phyloP scores from a whole-genome alignment of 345 rosid species.

The Adansonia digitata region DNA sequence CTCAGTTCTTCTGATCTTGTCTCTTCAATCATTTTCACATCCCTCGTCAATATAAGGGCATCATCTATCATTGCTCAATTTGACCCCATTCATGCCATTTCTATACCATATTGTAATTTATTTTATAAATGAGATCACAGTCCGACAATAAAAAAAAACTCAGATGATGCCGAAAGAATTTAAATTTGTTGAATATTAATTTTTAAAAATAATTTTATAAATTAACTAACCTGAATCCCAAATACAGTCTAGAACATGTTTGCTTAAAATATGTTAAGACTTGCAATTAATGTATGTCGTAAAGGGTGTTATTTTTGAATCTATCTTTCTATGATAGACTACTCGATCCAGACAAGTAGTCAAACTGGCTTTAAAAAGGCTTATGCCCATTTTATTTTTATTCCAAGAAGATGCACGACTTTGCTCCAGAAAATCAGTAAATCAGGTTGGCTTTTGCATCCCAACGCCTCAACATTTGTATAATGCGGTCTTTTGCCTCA shows the following conservation, averaged over 20 bases:
- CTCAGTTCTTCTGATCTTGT: conserved; percentile 10
- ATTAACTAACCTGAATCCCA: no score
- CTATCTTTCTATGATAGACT: background rate
- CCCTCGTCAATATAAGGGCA: background rate
- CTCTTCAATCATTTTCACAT: conserved; percentile 8
- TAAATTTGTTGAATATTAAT: no score
- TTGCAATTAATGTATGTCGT: background rate
- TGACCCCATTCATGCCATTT: background rate
- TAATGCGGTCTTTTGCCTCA: conserved; percentile 13
- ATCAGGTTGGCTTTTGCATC: conserved; percentile 17
- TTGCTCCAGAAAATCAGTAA: conserved; percentile 20
- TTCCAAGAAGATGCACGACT: conserved; percentile 16
- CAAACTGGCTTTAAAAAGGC: conserved; percentile 18
- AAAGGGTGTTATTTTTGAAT: background rate
- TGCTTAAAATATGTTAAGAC: no score
- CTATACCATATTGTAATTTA: no score
- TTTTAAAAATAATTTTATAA: no score
- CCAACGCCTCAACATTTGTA: conserved; percentile 15
- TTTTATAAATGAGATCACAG: no score
- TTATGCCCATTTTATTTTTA: no score
- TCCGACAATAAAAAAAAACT: background rate
- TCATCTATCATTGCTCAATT: background rate
- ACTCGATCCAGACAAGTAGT: background rate
- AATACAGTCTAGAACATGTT: no score
- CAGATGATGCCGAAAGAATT: no score